Conservation (phyloP, 2,329 filamentous ascomycete species). For the Claviceps sp. region DNA sequence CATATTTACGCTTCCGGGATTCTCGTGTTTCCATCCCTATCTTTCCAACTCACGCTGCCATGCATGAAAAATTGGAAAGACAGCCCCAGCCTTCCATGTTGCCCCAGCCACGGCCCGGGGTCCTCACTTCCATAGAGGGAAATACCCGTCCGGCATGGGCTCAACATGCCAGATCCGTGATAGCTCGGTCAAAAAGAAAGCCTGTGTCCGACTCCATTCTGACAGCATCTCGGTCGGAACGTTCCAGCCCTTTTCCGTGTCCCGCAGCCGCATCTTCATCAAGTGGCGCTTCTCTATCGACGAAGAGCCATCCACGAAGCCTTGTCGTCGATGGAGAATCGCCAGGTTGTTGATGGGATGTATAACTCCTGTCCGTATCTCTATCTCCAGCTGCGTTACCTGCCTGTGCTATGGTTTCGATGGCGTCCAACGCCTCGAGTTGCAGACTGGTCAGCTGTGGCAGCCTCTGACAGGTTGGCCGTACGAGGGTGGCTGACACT, state of each 20-base stretch:
- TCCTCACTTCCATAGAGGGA: constrained; percentile 30
- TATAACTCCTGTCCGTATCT: constrained; percentile 43
- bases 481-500: constrained; percentile 40
- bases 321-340: constrained; percentile 45
- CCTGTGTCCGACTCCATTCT: constrained; percentile 41
- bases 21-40: no score
- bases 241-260: constrained; percentile 34
- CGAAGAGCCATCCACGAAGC: constrained; percentile 37
- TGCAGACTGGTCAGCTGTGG: constrained; percentile 36
- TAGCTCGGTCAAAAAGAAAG: constrained; percentile 30
- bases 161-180: constrained; percentile 42
- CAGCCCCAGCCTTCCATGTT: no score
- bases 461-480: constrained; percentile 19
- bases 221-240: constrained; percentile 33
- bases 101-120: no score
- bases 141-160: constrained; percentile 46
- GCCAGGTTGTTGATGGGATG: constrained; percentile 54
- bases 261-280: constrained; percentile 46
- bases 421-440: constrained; percentile 41
- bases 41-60: no score
- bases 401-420: constrained; percentile 41
- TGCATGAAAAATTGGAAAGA: no score
- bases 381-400: constrained; percentile 42
- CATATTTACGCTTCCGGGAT: not conserved
- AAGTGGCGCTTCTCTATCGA: constrained; percentile 37